Percentiles rank a stretch among this genome's conserved stretches.
Evolutionary conservation across 345 rosid species (phyloP).

Genomic region (Hibiscus mutabilis): DNA sequence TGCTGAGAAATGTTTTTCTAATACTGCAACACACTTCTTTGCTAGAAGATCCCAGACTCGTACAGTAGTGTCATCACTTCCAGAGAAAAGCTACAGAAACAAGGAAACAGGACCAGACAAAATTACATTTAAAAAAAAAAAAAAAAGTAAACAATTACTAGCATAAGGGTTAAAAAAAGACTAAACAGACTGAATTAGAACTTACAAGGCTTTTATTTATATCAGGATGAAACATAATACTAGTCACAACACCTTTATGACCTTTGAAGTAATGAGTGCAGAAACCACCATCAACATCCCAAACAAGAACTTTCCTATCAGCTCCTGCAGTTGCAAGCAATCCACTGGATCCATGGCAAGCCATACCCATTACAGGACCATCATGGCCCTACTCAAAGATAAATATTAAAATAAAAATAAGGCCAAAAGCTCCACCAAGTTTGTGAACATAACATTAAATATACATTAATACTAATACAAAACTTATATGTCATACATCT

Average conservation of each 20-base stretch:
- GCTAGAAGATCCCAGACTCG: slow-evolving; percentile 80
- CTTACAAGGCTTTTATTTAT: slow-evolving; percentile 57
- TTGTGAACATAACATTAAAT: neutral
- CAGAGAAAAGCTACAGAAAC: slow-evolving; percentile 64
- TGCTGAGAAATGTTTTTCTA: slow-evolving; percentile 76
- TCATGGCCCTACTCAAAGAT: slow-evolving; percentile 65
- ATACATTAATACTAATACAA: neutral
- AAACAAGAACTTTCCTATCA: slow-evolving; percentile 91
- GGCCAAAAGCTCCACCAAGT: neutral
- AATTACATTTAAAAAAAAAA: neutral
- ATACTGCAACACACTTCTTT: slow-evolving; percentile 63
- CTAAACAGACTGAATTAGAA: slow-evolving; percentile 1
- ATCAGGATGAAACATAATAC: slow-evolving; percentile 77
- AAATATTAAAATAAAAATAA: neutral
- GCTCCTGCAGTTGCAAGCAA: slow-evolving; percentile 95
- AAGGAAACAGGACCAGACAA: slow-evolving; percentile 5
- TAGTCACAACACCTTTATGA: slow-evolving; percentile 79
- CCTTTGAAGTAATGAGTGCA: slow-evolving; percentile 94
- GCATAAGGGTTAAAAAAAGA: neutral
- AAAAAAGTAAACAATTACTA: neutral
- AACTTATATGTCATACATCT: neutral
- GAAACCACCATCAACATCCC: slow-evolving; percentile 99
- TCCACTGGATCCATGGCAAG: slow-evolving; percentile 91
- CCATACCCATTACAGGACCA: slow-evolving; percentile 88
- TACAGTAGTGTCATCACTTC: slow-evolving; percentile 79